Base-by-base conservation (phyloP, 495 filamentous ascomycete species). In the Haplographium delicatum region DNA sequence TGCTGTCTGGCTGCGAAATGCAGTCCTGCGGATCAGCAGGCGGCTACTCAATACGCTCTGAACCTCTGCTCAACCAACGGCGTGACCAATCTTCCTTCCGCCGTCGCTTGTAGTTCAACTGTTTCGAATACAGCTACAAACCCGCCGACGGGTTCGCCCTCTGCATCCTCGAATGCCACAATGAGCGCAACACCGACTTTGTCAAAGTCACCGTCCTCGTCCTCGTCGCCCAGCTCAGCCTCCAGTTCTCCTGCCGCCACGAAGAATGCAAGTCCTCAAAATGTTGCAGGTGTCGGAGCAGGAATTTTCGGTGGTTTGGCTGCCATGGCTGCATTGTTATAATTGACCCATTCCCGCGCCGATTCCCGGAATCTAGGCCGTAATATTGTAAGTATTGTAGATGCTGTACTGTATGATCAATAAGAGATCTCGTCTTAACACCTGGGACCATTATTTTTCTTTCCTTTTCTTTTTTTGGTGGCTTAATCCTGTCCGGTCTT, bases 1-100 rank as follows among this genome's bases (percentile, higher is more conserved):
- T 86, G 83, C 71, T 95, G 89, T 62, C 70, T 94, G 5, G 60
- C 64, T 20, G 60, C 57, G 2, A 62, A 50, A 8, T 95, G 89
- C 66, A 53, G 62, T 37, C 6, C 50, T 1, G 62, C 64, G 0
- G 83, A 86, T 31, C 78, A 86, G 62, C 31, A 75, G 31, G 9
- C 51, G 22, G 71, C 72, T 13, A 54, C 68, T 26, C 24, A 16
- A 22, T 71, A 62, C 22, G 50, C 49, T 6, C 8, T 42, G 39
- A 43, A 66, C 59, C 37, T 72, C 51, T 74, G 71, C 64, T 39
- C 11, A 11, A 54, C 42, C 30, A 30, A 52, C 44, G 62, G 65
- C 35, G 68, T 71, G 16, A 57, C 53, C 20, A 66, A 52, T 47
- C 62, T 74, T 18, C 69, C 68, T 7, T 64, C 53, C n/a, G 42